Percentiles rank a stretch among this genome's conserved stretches.
Conservation (phyloP, 2,329 filamentous ascomycete genomes). For the Beauveria brongniartii region DNA sequence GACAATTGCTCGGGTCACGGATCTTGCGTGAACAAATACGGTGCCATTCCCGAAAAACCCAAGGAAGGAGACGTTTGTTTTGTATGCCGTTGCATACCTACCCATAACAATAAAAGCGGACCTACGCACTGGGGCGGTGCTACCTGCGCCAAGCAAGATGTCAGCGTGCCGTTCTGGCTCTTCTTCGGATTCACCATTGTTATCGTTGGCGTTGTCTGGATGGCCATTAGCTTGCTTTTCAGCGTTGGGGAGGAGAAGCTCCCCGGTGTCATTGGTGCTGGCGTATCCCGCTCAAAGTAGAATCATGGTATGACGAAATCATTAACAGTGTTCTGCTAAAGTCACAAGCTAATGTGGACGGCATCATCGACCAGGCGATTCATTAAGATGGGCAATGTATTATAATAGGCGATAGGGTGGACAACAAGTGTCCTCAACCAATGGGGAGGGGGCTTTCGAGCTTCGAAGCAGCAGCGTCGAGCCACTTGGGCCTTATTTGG, state of each 20-base stretch:
- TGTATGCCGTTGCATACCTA: constrained; percentile 64
- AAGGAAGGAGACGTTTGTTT: constrained; percentile 53
- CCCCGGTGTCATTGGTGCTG: constrained; percentile 91
- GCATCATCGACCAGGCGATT: not conserved
- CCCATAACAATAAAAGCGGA: constrained; percentile 46
- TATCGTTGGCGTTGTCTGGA: constrained; percentile 58
- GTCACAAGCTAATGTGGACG: not conserved
- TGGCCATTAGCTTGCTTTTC: constrained; percentile 71
- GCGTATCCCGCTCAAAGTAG: constrained; percentile 67
- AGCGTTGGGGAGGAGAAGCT: constrained; percentile 79
- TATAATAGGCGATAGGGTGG: constrained; percentile 3
- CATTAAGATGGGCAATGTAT: not conserved
- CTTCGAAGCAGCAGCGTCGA: not conserved
- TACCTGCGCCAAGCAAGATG: constrained; percentile 84
- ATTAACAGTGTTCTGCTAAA: not conserved
- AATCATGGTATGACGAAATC: not conserved
- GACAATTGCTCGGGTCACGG: constrained; percentile 79
- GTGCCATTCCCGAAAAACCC: constrained; percentile 12
- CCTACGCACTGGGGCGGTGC: constrained; percentile 73
- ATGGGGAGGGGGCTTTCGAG: not conserved
- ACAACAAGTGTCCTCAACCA: not conserved
- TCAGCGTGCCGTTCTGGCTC: constrained; percentile 84
- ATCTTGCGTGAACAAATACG: constrained; percentile 60
- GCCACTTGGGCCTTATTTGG: not conserved
- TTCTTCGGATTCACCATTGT: constrained; percentile 67